Evolutionary conservation across 2,329 filamentous ascomycete genomes (phyloP).

Genomic region (Ascocoryne sarcoides): DNA sequence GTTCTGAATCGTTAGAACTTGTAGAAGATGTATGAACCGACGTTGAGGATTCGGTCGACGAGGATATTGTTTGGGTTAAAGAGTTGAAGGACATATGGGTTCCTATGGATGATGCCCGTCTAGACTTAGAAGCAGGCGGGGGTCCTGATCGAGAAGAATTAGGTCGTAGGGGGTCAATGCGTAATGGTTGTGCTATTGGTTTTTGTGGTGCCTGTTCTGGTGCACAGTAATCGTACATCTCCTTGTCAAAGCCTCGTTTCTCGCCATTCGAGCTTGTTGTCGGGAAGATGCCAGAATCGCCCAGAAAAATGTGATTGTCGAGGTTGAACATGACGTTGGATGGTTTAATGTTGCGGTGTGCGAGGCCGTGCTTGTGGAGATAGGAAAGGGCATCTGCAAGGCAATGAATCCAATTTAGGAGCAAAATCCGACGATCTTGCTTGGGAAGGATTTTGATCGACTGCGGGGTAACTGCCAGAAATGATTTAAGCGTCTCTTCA

Average conservation of each 20-base stretch:
- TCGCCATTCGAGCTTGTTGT: slow-evolving; percentile 33
- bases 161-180: background rate
- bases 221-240: slow-evolving; percentile 64
- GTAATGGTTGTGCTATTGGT: slow-evolving; percentile 28
- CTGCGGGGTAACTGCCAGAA: slow-evolving; percentile 54
- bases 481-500: slow-evolving; percentile 58
- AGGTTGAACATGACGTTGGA: slow-evolving; percentile 60
- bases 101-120: slow-evolving; percentile 7
- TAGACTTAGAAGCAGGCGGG: no score
- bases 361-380: slow-evolving; percentile 54
- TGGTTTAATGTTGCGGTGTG: slow-evolving; percentile 62
- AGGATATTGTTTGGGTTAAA: background rate
- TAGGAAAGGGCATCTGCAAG: slow-evolving; percentile 58
- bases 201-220: slow-evolving; percentile 45
- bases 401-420: slow-evolving; percentile 70
- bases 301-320: slow-evolving; percentile 57
- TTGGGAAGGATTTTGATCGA: slow-evolving; percentile 55
- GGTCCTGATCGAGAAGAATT: slow-evolving; percentile 24
- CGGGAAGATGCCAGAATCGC: slow-evolving; percentile 48
- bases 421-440: slow-evolving; percentile 45
- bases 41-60: slow-evolving; percentile 14
- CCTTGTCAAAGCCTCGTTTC: slow-evolving; percentile 53
- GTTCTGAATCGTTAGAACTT: slow-evolving; percentile 3
- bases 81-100: no score
- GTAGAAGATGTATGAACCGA: slow-evolving; percentile 20